These are phyloP conservation scores for Irpex sp. DNA, from an alignment of 1,284 basidiomycete genomes.

Conservation along the genomic window DNA sequence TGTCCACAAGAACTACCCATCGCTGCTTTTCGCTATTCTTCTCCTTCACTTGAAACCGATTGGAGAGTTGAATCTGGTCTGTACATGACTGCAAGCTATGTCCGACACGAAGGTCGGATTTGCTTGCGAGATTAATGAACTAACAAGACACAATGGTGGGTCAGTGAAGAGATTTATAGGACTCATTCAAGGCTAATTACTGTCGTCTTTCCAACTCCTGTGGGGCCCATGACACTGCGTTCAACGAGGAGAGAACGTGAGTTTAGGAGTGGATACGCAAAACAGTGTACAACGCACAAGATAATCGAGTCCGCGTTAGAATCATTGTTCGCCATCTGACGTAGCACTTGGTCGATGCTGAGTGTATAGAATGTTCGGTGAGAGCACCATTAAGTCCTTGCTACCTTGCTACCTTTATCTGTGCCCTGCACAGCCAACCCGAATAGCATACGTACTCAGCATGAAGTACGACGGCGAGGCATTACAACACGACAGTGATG, in stretches of 20 bases:
- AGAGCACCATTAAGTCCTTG: background rate
- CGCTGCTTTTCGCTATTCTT: background rate
- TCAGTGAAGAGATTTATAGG: background rate
- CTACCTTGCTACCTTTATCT: background rate
- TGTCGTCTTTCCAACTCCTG: conserved; percentile 21
- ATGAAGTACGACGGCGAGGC: background rate
- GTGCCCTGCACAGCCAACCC: background rate
- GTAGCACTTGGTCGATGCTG: background rate
- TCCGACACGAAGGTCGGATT: conserved; percentile 16
- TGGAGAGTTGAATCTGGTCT: conserved; percentile 11
- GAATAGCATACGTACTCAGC: background rate
- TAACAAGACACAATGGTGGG: background rate
- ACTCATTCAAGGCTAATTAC: conserved; percentile 8
- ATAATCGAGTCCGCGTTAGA: background rate
- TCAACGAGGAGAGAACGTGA: background rate
- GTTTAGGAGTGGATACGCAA: no score
- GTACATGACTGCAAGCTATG: conserved; percentile 17
- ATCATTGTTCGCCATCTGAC: background rate
- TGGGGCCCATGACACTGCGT: conserved; percentile 18
- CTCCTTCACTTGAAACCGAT: conserved; percentile 22
- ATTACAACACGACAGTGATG: background rate
- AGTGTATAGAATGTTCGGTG: background rate
- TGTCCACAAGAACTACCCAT: conserved; percentile 29
- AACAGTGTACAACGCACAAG: background rate
- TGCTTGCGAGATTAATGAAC: conserved; percentile 23